Evolutionary conservation across 129 eudicot genomes (phyloP).

Genomic region (Flaveria ramosissima): DNA sequence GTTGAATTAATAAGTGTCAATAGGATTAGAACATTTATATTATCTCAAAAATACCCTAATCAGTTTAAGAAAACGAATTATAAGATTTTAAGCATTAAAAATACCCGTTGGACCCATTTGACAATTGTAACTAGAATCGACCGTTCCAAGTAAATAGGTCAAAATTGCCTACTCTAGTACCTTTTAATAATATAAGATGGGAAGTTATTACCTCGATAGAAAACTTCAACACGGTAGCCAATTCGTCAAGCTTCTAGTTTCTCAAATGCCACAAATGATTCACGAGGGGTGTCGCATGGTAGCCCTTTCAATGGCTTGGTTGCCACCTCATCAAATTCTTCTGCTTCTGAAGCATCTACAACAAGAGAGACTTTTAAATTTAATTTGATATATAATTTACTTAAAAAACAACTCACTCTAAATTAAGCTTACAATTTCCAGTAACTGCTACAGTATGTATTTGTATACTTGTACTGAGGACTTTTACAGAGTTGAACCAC

Average conservation of each 20-base stretch:
- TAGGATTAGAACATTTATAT: background rate
- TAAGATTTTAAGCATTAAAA: background rate
- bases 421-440: conserved; percentile 72
- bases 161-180: background rate
- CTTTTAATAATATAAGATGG: background rate
- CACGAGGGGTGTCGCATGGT: conserved; percentile 86
- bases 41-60: background rate
- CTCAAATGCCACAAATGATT: conserved; percentile 92
- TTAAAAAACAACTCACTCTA: background rate
- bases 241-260: conserved; percentile 87
- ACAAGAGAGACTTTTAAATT: conserved; percentile 48
- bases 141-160: too few relatives aligned
- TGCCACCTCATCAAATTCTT: conserved; percentile 81
- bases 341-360: conserved; percentile 97
- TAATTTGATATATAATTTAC: background rate
- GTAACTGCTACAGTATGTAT: conserved; percentile 93
- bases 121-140: background rate
- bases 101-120: background rate
- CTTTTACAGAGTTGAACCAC: conserved; percentile 36
- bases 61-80: background rate
- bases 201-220: conserved; percentile 65
- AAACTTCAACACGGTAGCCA: conserved; percentile 69
- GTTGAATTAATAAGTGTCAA: background rate
- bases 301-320: conserved; percentile 63
- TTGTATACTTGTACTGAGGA: conserved; percentile 97